Base-by-base conservation (phyloP, 441 rosid species). In the Gossypium lobatum region DNA sequence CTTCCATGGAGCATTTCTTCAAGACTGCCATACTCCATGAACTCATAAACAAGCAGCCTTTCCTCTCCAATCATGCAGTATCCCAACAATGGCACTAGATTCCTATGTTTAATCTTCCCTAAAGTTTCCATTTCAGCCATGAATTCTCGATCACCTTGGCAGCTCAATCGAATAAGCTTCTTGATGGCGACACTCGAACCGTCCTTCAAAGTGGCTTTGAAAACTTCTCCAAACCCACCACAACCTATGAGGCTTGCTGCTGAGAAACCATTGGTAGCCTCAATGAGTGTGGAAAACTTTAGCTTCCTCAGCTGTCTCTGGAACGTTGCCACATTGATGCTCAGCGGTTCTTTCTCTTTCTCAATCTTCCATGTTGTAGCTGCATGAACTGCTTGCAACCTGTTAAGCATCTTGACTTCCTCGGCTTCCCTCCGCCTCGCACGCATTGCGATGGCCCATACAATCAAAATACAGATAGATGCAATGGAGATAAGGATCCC, bases 121-220 rank as follows among this genome's bases (percentile, higher is more conserved):
- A 94, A 73, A 9, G 98, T 94, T 80, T 94, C 98, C 98, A 94
- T 94, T 46, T 94, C 98, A 0, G 98, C 98, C 97, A 91, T 94
- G 84, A 94, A 94, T 80, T 94, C 98, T 34, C 98, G 73, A 42
- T 94, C 98, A 3, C 98, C 98, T 73, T 94, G 98, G 82, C 93
- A 94, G 72, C 97, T 95, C 73, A 95, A 64, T 28, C 97, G 74
- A 26, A 95, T 89, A 11, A 95, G 93, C 57, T 95, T 95, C 88
- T 95, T 95, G 85, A 95, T 95, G 0, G 98, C 98, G n/a, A 95
- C 98, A 48, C 89, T 85, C 20, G 96, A 84, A 1, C 98, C 98
- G 10, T 95, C 98, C 79, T 95, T 91, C 72, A 95, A 75, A 1
- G 93, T 91, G 0, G 97, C 98, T 80, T 89, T 95, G 82, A 92